Base-by-base conservation (phyloP, 2,329 filamentous ascomycete genomes). In the Colletotrichum spinosum region DNA sequence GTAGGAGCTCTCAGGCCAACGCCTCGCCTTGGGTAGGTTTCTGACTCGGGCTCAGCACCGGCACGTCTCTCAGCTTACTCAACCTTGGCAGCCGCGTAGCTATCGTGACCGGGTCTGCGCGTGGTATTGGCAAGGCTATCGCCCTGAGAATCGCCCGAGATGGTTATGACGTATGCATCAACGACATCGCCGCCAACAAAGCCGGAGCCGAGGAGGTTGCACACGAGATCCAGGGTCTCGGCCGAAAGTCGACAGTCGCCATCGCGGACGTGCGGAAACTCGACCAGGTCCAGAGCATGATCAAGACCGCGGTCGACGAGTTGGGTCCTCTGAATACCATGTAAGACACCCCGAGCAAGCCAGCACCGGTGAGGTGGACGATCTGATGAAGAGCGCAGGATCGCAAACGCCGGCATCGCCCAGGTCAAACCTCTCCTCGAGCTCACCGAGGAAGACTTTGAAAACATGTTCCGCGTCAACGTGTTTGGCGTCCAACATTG, bases 81-180 rank as follows among this genome's bases (percentile, higher is more conserved):
- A 25, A 8, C 17, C 6, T 17, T 13, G 15, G 25, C 52, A 52
- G 52, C 41, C 62, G 62, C 35, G 42, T 67, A 33, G 64, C 60
- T n/a, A 67, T 67, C 38, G 64, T 67, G 17, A 67, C 64, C 9
- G 64, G 64, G 6, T 56, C 64, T n/a, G 37, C 64, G 0, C 53
- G 60, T 8, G 64, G 64, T 17, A 88, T 87, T 68, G 88, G 88
- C 51, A 86, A 85, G 70, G 83, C 86, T 17, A 88, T 90, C 57
- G 89, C 88, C 15, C 76, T 89, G 8, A 86, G 89, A 3, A 81
- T 92, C 13, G 88, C 88, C 6, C 76, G 80, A 25, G 89, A 91
- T 67, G 89, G 89, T 58, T 92, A 91, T 76, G 81, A 88, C 69
- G 79, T 92, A 54, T 89, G 87, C 71, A 79, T 92, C 68, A 91